Evolutionary conservation across 2,329 filamentous ascomycete species (phyloP).

Genomic region (Metarhizium sp.): DNA sequence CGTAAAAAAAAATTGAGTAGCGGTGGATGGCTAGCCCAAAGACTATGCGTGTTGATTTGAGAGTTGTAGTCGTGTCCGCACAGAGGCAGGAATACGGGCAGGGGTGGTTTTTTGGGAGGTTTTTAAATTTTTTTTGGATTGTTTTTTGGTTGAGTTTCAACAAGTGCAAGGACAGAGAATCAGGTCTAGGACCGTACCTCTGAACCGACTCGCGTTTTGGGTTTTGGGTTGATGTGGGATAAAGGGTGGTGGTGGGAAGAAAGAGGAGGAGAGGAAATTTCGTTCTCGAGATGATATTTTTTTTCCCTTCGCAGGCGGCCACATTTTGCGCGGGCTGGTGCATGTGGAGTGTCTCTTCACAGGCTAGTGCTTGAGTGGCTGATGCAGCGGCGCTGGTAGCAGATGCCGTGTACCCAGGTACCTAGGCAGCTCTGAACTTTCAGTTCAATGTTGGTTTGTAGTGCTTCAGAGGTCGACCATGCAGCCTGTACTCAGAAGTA

Average conservation of each 20-base stretch:
- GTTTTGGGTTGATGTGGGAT: constrained; percentile 33
- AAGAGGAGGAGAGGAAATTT: constrained; percentile 32
- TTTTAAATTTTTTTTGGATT: constrained; percentile 51
- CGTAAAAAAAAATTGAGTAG: constrained; percentile 1
- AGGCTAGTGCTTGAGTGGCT: neutral
- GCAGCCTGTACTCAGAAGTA: no score
- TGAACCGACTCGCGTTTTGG: constrained; percentile 40
- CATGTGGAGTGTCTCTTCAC: constrained; percentile 11
- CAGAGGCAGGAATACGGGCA: constrained; percentile 23
- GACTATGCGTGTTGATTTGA: constrained; percentile 7
- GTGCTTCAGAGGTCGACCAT: no score
- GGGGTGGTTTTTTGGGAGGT: constrained; percentile 48
- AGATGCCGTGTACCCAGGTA: neutral
- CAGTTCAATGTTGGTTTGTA: neutral
- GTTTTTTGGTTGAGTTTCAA: constrained; percentile 40
- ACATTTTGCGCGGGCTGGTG: constrained; percentile 4
- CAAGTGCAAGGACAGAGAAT: constrained; percentile 51
- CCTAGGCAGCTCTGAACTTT: neutral
- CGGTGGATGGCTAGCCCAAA: constrained; percentile 9
- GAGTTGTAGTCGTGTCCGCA: constrained; percentile 18
- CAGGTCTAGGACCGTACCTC: constrained; percentile 51
- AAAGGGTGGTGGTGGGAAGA: constrained; percentile 39
- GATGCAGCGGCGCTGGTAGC: neutral
- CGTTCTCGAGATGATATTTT: constrained; percentile 22
- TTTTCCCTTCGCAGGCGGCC: constrained; percentile 15